These are phyloP conservation scores for Fagus sylvatica DNA, from an alignment of 306 rosid genomes.

Conservation along the genomic window DNA sequence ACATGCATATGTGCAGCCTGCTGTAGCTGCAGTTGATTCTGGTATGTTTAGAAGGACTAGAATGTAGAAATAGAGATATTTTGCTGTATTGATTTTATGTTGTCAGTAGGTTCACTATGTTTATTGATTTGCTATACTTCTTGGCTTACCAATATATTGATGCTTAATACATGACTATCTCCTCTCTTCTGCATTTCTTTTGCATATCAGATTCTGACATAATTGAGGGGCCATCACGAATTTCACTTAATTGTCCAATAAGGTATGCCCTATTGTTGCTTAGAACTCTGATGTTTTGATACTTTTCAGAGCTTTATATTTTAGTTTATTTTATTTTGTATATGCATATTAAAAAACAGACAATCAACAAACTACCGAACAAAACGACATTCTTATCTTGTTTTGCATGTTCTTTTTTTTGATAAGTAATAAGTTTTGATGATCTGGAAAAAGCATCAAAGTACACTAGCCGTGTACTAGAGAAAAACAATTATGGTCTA, in stretches of 20 bases:
- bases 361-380: neutral
- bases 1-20: conserved; percentile 65
- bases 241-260: conserved; percentile 96
- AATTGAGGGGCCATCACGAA: conserved; percentile 86
- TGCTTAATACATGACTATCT: neutral
- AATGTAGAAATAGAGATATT: conserved; percentile 2
- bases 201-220: conserved; percentile 61
- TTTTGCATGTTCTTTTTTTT: neutral
- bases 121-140: neutral
- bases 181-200: conserved; percentile 1
- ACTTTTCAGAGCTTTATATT: conserved; percentile 1
- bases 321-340: neutral
- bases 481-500: too few species aligned
- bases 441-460: too few species aligned
- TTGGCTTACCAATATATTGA: conserved; percentile 6
- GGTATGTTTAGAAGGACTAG: conserved; percentile 43
- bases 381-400: neutral
- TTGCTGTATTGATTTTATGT: neutral
- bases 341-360: neutral
- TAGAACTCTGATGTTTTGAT: conserved; percentile 14
- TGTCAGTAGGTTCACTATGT: conserved; percentile 1
- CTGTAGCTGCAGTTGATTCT: conserved; percentile 45
- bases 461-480: too few species aligned
- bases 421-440: too few species aligned
- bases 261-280: conserved; percentile 56